phyloP scores from a whole-genome alignment of 176 grass and related monocot genomes.

The Poa pratensis region DNA sequence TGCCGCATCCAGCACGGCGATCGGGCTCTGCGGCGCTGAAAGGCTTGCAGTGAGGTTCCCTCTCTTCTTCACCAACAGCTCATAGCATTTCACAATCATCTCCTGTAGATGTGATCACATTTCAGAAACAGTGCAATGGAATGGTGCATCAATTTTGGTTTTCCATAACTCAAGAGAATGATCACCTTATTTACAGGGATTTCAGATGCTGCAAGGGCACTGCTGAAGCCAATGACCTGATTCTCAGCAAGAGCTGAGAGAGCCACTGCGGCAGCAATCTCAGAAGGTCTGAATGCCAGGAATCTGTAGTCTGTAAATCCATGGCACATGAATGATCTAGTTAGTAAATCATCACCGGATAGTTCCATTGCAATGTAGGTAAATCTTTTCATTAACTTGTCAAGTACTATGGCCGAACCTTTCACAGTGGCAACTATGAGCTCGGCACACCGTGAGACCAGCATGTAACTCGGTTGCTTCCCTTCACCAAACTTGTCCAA shows the following conservation, averaged over 20 bases:
- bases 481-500: slow-evolving; percentile 54
- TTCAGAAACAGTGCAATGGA: slow-evolving; percentile 33
- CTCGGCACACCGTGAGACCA: slow-evolving; percentile 48
- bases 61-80: slow-evolving; percentile 67
- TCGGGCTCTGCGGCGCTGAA: slow-evolving; percentile 68
- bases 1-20: slow-evolving; percentile 65
- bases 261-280: slow-evolving; percentile 69
- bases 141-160: not conserved
- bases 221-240: slow-evolving; percentile 33
- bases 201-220: slow-evolving; percentile 47
- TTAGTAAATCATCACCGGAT: slow-evolving; percentile 31
- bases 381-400: slow-evolving; percentile 20
- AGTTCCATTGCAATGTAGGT: slow-evolving; percentile 16
- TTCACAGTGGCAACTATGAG: slow-evolving; percentile 67
- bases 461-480: slow-evolving; percentile 40
- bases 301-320: slow-evolving; percentile 65
- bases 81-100: slow-evolving; percentile 66
- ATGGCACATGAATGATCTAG: slow-evolving; percentile 20
- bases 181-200: slow-evolving; percentile 76
- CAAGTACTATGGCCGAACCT: slow-evolving; percentile 51
- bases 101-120: slow-evolving; percentile 51
- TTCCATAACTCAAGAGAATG: not conserved
- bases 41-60: slow-evolving; percentile 29
- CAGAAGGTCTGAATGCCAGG: slow-evolving; percentile 82
- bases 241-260: slow-evolving; percentile 51